These are phyloP conservation scores for Onygenales sp. DNA, from an alignment of 2,329 filamentous ascomycete species.

Conservation along the genomic window DNA sequence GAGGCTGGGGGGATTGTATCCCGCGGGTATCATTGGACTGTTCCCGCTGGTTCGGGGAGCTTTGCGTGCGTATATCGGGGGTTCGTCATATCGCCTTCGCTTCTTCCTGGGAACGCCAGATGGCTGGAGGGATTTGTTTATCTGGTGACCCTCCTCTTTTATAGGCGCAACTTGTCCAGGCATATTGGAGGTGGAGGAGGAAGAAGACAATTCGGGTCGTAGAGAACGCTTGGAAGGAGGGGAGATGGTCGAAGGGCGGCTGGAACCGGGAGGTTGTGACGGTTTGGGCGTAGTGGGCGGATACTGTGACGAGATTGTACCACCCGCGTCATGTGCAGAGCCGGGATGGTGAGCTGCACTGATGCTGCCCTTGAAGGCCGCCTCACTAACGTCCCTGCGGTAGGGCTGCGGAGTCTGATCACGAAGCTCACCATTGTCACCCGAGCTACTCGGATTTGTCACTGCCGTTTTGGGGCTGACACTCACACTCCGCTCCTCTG, in stretches of 20 bases:
- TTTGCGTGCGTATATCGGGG: conserved; percentile 43
- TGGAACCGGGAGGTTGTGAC: conserved; percentile 5
- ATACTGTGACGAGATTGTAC: conserved; percentile 1
- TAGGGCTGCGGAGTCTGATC: conserved; percentile 18
- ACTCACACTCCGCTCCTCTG: conserved; percentile 61
- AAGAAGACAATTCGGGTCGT: not conserved
- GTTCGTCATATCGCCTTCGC: conserved; percentile 41
- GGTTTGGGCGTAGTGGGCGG: conserved; percentile 8
- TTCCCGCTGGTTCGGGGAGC: conserved; percentile 32
- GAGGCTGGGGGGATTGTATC: conserved; percentile 17
- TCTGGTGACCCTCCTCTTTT: not conserved
- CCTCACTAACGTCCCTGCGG: conserved; percentile 2
- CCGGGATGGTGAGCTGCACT: not conserved
- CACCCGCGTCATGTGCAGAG: conserved; percentile 1
- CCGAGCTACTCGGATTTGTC: conserved; percentile 20
- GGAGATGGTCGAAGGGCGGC: conserved; percentile 8
- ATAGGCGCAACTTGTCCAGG: conserved; percentile 2
- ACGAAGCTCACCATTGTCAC: conserved; percentile 16
- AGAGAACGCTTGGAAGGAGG: conserved; percentile 5
- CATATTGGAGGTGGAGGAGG: not conserved
- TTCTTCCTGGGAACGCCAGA: conserved; percentile 37
- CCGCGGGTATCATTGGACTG: conserved; percentile 29
- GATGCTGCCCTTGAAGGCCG: not conserved
- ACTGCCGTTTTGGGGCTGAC: conserved; percentile 64
- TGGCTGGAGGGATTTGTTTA: conserved; percentile 1